Evolutionary conservation across 2,329 filamentous ascomycete species (phyloP), one percentile per base, ranked within the genome.

Genomic region (Xylariales sp.): DNA sequence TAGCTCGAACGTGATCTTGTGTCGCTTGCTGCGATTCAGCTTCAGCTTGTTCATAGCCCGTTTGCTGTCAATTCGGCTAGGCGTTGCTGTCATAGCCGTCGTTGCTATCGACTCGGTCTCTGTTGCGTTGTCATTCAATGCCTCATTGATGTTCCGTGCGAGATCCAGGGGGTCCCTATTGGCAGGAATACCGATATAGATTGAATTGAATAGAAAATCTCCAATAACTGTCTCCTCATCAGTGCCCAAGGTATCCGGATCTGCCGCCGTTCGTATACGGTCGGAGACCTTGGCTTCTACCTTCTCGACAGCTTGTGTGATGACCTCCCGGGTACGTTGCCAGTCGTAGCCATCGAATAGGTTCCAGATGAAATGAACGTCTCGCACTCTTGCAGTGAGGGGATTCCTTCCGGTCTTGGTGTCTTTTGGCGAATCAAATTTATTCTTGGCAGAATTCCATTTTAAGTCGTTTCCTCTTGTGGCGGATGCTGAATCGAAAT

Each of bases 291-390:
- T 88, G 29, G 74, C 72, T 61, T 98, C 88, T 2, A 98, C 84
- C 37, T 94, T 83, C 42, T 93, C 81, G 3, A 98, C 89, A 6
- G 88, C 89, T 55, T 91, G 86, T 16, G 82, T 81, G 40, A 98
- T 95, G 4, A 84, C 79, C 45, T 93, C 85, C 29, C 91, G 78
- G 1, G 94, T 98, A 29, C 79, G 76, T 49, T 83, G 78, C 94
- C 94, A 98, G 61, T 98, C 94, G 57, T 95, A 98, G 2, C 93
- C 93, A 66, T 98, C 93, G 60, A 93, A 96, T 1, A 98, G 69
- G 54, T 98, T 95, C 93, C 93, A 98, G 42, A 97, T 96, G 36
- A 96, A 69, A 56, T 97, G 88, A 5, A 95, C 83, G 54, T 96
- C 88, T 18, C 87, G 82, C 13, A 97, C 75, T 5, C 81, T 80